Conservation (phyloP, 306 rosid species). For the Citrullus amarus region DNA sequence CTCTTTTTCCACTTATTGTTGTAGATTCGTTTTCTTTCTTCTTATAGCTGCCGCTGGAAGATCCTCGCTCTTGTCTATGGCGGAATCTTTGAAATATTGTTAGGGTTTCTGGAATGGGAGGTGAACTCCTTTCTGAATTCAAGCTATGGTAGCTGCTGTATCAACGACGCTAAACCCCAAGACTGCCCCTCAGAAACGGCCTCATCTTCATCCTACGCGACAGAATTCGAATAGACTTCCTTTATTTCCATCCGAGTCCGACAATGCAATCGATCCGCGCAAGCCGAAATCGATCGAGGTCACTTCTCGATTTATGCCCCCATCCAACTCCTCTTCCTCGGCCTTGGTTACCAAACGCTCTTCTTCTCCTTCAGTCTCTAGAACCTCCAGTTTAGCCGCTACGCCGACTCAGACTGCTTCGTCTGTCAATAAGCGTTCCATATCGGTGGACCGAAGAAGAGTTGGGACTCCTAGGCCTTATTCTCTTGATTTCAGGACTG, state of each 20-base stretch:
- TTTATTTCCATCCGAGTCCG: slow-evolving; percentile 59
- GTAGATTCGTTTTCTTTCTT: not conserved
- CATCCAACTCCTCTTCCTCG: slow-evolving; percentile 28
- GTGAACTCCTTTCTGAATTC: slow-evolving; percentile 29
- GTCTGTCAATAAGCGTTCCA: slow-evolving; percentile 32
- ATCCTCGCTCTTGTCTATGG: not conserved
- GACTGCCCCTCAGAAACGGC: slow-evolving; percentile 28
- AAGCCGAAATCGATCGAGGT: slow-evolving; percentile 48
- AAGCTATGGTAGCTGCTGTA: slow-evolving; percentile 63
- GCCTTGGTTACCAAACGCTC: slow-evolving; percentile 33
- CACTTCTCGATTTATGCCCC: slow-evolving; percentile 65
- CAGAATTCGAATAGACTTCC: slow-evolving; percentile 48
- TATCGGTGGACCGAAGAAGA: slow-evolving; percentile 50
- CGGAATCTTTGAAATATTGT: not conserved
- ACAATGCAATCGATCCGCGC: slow-evolving; percentile 53
- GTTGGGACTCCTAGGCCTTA: slow-evolving; percentile 42
- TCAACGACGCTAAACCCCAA: slow-evolving; percentile 49
- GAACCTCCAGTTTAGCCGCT: slow-evolving; percentile 23
- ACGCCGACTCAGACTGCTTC: slow-evolving; percentile 6
- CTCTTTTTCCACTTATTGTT: not conserved
- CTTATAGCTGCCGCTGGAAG: not conserved
- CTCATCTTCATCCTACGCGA: slow-evolving; percentile 33
- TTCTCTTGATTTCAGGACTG: slow-evolving; percentile 23
- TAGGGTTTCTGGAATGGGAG: slow-evolving; percentile 26
- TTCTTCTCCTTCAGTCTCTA: slow-evolving; percentile 48